Conservation (phyloP, 306 rosid genomes). For the Spatholobus suberectus region DNA sequence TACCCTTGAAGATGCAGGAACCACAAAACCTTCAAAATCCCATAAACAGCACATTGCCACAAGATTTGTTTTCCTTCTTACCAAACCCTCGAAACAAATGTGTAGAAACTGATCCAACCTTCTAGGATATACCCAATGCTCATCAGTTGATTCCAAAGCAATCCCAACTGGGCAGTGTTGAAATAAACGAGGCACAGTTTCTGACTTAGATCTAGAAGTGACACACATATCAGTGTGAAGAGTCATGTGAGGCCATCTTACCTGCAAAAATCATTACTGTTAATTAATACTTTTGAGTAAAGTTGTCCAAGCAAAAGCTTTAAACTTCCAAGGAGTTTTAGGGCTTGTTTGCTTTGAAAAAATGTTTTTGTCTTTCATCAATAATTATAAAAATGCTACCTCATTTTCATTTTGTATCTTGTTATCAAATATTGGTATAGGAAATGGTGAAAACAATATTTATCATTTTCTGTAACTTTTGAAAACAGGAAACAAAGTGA, state of each 20-base stretch:
- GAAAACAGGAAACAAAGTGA: no score
- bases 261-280: no score
- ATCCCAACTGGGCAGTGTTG: background rate
- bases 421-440: background rate
- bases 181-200: background rate
- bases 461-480: background rate
- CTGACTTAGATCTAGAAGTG: background rate
- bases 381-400: no score
- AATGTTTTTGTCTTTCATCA: background rate
- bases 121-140: background rate
- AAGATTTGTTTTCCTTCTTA: constrained; percentile 1
- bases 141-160: background rate
- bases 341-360: background rate
- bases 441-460: background rate
- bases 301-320: background rate
- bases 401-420: background rate
- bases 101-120: background rate
- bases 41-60: background rate
- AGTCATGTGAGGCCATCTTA: no score
- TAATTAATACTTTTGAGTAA: background rate
- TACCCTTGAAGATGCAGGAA: background rate
- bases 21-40: background rate
- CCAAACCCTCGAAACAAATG: background rate
- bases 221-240: no score
- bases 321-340: background rate